A percentile compares a stretch with the other conserved stretches of the same genome.
Conservation (phyloP, 2,329 filamentous ascomycete genomes). For the Sarocladium strictum region DNA sequence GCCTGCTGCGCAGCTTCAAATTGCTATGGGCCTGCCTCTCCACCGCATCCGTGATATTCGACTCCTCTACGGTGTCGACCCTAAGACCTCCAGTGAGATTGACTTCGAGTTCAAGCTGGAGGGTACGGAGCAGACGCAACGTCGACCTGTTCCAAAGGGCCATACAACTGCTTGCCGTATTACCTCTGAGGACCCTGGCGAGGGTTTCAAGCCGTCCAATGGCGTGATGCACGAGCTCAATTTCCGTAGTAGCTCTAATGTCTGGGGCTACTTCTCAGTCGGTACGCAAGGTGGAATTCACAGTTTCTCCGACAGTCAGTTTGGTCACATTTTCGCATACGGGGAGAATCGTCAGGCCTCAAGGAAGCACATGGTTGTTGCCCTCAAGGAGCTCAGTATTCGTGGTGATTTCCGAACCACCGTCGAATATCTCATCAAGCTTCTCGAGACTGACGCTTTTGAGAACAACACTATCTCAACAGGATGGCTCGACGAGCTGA, state of each 20-base stretch:
- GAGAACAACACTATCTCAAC: conserved; percentile 99
- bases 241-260: conserved; percentile 97
- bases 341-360: conserved; percentile 96
- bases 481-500: conserved; percentile 97
- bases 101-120: conserved; percentile 95
- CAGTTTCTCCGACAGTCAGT: conserved; percentile 98
- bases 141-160: conserved; percentile 86
- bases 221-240: conserved; percentile 99
- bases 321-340: conserved; percentile 98
- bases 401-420: conserved; percentile 98
- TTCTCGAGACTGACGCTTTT: conserved; percentile 95
- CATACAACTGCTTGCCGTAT: conserved; percentile 99
- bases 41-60: conserved; percentile 96
- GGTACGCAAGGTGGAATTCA: conserved; percentile 95
- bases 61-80: conserved; percentile 91
- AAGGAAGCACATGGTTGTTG: conserved; percentile 98
- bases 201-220: conserved; percentile 98
- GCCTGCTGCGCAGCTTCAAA: conserved; percentile 93
- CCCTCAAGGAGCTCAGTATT: conserved; percentile 97
- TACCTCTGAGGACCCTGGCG: conserved; percentile 95
- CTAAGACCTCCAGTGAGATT: conserved; percentile 77
- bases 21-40: conserved; percentile 96
- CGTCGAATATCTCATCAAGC: conserved; percentile 97
- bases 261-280: conserved; percentile 99
- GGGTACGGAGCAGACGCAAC: conserved; percentile 76